Evolutionary conservation across 192 early-diverging fungal species (phyloP).

Genomic region (Linnemannia elongata): DNA sequence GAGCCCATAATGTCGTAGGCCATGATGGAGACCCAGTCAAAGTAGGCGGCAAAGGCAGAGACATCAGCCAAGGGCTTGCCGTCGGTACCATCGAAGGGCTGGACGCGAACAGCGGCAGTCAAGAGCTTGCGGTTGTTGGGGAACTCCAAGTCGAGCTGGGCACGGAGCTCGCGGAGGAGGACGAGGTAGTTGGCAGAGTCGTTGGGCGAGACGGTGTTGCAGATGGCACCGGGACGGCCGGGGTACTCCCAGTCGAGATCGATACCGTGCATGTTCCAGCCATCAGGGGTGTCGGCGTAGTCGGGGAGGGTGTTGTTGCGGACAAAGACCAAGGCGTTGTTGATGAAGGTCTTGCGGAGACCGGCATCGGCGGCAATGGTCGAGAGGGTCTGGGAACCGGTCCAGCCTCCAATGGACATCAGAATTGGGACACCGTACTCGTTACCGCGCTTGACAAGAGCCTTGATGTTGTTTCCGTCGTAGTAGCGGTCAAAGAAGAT

Average conservation of each 20-base stretch:
- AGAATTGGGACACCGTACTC: constrained; percentile 58
- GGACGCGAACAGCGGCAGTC: constrained; percentile 74
- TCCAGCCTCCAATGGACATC: constrained; percentile 82
- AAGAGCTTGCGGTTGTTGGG: constrained; percentile 76
- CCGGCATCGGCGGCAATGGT: constrained; percentile 63
- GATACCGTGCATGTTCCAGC: constrained; percentile 55
- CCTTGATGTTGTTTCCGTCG: constrained; percentile 50
- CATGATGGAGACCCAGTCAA: constrained; percentile 70
- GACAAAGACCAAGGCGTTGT: constrained; percentile 69
- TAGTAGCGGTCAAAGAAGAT: constrained; percentile 54
- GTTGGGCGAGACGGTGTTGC: constrained; percentile 68
- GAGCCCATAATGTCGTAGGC: constrained; percentile 55
- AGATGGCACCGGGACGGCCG: constrained; percentile 70
- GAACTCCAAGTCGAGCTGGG: constrained; percentile 56
- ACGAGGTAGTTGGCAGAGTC: constrained; percentile 73
- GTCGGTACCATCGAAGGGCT: constrained; percentile 69
- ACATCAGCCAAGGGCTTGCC: constrained; percentile 73
- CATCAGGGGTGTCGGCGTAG: constrained; percentile 38
- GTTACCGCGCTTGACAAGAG: constrained; percentile 47
- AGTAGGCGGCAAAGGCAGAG: constrained; percentile 66
- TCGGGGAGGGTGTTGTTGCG: constrained; percentile 45
- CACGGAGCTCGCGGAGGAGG: constrained; percentile 73
- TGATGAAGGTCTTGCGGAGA: constrained; percentile 68
- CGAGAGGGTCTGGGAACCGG: constrained; percentile 76
- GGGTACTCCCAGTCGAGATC: constrained; percentile 75